Base-by-base conservation (phyloP, 2,329 filamentous ascomycete species). In the Fusarium papillatum region DNA sequence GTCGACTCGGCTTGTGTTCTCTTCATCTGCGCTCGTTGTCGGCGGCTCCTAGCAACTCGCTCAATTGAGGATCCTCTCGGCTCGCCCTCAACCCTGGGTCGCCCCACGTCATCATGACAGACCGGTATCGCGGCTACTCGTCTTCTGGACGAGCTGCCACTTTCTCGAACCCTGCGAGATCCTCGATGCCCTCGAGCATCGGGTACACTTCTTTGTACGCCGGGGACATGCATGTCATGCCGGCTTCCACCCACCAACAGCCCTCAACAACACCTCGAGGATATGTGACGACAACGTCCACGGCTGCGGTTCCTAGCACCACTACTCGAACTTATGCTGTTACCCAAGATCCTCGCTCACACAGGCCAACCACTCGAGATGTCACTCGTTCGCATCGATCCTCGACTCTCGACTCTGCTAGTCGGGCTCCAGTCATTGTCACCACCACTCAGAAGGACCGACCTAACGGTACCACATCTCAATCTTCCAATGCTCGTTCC, bases 241-340 rank as follows among this genome's bases (percentile, higher is more conserved):
- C 89, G 22, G 81, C 85, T 76, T 75, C 81, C 24, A 74, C 78
- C 43, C 76, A 77, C 63, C 81, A 79, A 75, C 74, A 84, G 76
- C 74, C 78, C 38, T 79, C 83, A 36, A 79, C 81, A 26, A 76
- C 75, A 14, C 80, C 84, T 26, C 76, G 83, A 71, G 81, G 78
- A 69, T 84, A 84, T 64, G 78, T 79, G 59, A 80, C 78, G 64
- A 80, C 80, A 36, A 81, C 81, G 36, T 78, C 83, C 66, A 81
- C 84, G 80, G 76, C 83, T 64, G 80, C 81, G 66, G 83, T 77
- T 72, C 79, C 80, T 63, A 83, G 83, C 29, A 84, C 88, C 46
- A 88, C 86, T 13, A 87, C 89, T 22, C 90, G 89, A 61, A 89
- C 89, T 14, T 92, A 92, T 78, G 88, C 89, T 64, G 86, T 91